These are phyloP conservation scores for Mycena venus DNA, from an alignment of 768 basidiomycete genomes.

Conservation along the genomic window DNA sequence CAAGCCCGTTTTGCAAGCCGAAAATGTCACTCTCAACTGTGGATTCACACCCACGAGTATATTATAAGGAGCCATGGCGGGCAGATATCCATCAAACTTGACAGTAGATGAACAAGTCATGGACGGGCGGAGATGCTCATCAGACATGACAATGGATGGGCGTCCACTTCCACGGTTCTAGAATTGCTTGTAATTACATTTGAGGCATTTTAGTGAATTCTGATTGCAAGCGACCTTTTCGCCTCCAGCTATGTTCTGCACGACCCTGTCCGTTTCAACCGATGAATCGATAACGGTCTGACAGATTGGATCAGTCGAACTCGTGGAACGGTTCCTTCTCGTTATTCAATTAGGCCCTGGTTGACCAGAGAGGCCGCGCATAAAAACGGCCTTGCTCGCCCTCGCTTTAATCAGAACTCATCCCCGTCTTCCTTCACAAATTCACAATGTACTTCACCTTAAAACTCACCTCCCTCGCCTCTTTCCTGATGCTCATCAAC, in stretches of 20 bases:
- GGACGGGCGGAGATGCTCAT: too few relatives aligned
- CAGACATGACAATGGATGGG: too few relatives aligned
- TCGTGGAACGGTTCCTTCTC: background rate
- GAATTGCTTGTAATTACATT: background rate
- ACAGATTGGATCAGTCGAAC: conserved; percentile 6
- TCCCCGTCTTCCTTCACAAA: too few relatives aligned
- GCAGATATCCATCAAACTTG: too few relatives aligned
- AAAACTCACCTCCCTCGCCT: background rate
- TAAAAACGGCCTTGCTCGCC: too few relatives aligned
- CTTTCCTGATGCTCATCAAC: background rate
- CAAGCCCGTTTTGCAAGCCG: too few relatives aligned
- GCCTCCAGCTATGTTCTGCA: background rate
- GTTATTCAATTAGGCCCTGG: background rate
- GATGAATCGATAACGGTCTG: conserved; percentile 3
- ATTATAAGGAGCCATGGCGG: too few relatives aligned
- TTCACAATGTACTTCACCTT: background rate
- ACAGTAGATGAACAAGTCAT: too few relatives aligned
- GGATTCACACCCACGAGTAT: too few relatives aligned
- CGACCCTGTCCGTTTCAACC: background rate
- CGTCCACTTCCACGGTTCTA: too few relatives aligned
- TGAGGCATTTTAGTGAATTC: background rate
- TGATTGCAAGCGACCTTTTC: background rate
- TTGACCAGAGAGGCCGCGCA: background rate
- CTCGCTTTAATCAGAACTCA: too few relatives aligned
- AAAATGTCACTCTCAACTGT: too few relatives aligned